Evolutionary conservation across 208 protist genomes (phyloP), one percentile per base, ranked within the genome.

Genomic region (Borovskyia barvae): DNA sequence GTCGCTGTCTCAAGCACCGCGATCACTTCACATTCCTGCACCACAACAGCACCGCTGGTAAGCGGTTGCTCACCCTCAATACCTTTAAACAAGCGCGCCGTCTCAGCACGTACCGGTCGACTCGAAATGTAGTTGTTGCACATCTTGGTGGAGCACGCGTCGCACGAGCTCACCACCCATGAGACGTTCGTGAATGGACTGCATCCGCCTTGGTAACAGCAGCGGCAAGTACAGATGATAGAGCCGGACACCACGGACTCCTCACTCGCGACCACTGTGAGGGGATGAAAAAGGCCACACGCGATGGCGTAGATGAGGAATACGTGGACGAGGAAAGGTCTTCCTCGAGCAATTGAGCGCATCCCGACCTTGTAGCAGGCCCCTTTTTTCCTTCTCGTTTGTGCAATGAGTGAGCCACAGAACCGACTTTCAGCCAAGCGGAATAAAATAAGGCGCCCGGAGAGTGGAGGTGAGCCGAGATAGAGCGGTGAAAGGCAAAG

Each of bases 191-290:
- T 65, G 47, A 86, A 56, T 19, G 51, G 33, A 17, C 65, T 85
- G 69, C 85, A 87, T 35, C 72, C 79, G 32, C 85, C 81, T 41
- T 85, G 79, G 66, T 86, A 87, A 69, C 85, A 92, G 72, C 81
- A 87, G 32, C 85, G 82, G 43, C 85, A 92, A 24, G 75, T 83
- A 65, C 81, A 92, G 17, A 90, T 50, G 57, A 85, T 62, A 39
- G 51, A 28, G 37, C 39, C 75, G 24, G 64, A 52, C 33, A 43
- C 50, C 1, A 30, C 12, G 22, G 61, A 60, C 19, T 52, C 41
- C 2, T 12, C 33, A 7, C 22, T 15, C 11, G 32, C 29, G 14
- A 35, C 15, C 22, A 24, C 41, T 28, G 22, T 20, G 1, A 17
- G 24, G 2, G 35, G 25, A 20, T 32, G 25, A 14, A 56, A 0